Evolutionary conservation across 2,329 filamentous ascomycete species (phyloP), one percentile per base, ranked within the genome.

Genomic region (Penicillium concentricum): DNA sequence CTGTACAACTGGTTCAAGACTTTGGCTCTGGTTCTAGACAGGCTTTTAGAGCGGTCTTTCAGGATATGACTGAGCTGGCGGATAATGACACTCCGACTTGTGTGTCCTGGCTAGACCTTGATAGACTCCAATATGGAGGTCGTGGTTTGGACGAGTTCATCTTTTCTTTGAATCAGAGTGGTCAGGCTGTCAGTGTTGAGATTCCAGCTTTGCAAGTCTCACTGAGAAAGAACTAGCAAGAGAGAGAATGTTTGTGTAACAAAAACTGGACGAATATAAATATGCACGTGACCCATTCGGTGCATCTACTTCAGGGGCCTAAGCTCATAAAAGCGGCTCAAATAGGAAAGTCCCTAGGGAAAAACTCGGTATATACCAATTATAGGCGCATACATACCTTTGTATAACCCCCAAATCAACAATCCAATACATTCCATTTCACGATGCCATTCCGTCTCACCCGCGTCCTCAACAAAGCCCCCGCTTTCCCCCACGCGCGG

Each of bases 401-500:
- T 15, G 9, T 24, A 35, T 18, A 35, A 37, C 12, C n/a, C 22
- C 43, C 39, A 35, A 28, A 10, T 32, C 15, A 6, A 22, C 22
- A 38, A n/a, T 20, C 34, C 42, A 16, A 41, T 30, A 4, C 10
- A 54, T 53, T 13, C 6, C 32, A n/a, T 35, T 35, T 43, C 41
- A 26, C 32, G 6, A 56, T 52, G 56, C 12, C 38, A 20, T 39
- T 28, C 6, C 51, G 43, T 53, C 16, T 48, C 28, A 30, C 44
- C 42, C 45, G 44, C 20, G 39, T 47, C 45, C 35, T 56, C 30
- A 20, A 18, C 44, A 48, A 26, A 18, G 32, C 51, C 61, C 62
- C 63, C 62, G 61, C 63, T 63, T 61, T 52, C 61, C 60, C 63
- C 59, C 62, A 62, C 62, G 57, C 44, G 57, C 62, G 61, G 61